Percentiles rank a stretch among this genome's conserved stretches.
Evolutionary conservation across 176 grass and related monocot species (phyloP).

Genomic region (Aechmea fasciata): DNA sequence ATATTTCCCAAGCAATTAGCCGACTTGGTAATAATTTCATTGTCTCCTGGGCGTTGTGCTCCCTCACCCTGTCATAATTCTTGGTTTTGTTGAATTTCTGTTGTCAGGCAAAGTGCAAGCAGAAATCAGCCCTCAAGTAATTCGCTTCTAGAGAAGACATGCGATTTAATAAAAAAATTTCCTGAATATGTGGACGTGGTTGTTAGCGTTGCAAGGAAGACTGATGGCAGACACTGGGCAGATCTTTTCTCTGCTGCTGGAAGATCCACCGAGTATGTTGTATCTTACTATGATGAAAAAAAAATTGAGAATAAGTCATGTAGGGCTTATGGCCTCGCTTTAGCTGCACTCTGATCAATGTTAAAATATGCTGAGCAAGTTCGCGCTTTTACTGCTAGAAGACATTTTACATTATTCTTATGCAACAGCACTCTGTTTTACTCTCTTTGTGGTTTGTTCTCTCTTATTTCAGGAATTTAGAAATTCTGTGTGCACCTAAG

Average conservation of each 20-base stretch:
- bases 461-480: too few species aligned
- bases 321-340: too few species aligned
- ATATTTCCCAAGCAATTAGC: too few species aligned
- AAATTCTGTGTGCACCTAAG: too few species aligned
- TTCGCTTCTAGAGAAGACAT: constrained; percentile 91
- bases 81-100: constrained; percentile 2
- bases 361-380: too few species aligned
- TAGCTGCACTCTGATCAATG: too few species aligned
- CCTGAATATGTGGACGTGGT: constrained; percentile 97
- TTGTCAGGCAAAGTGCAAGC: constrained; percentile 69
- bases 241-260: constrained; percentile 94
- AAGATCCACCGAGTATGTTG: constrained; percentile 61
- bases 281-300: neutral
- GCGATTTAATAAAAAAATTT: constrained; percentile 74
- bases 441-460: too few species aligned
- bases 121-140: constrained; percentile 60
- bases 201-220: constrained; percentile 98
- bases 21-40: too few species aligned
- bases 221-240: constrained; percentile 95
- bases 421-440: too few species aligned
- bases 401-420: too few species aligned
- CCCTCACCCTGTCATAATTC: neutral
- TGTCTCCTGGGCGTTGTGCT: neutral
- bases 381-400: too few species aligned
- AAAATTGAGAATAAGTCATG: neutral